Base-by-base conservation (phyloP, 768 basidiomycete genomes). In the Lactarius sp. region DNA sequence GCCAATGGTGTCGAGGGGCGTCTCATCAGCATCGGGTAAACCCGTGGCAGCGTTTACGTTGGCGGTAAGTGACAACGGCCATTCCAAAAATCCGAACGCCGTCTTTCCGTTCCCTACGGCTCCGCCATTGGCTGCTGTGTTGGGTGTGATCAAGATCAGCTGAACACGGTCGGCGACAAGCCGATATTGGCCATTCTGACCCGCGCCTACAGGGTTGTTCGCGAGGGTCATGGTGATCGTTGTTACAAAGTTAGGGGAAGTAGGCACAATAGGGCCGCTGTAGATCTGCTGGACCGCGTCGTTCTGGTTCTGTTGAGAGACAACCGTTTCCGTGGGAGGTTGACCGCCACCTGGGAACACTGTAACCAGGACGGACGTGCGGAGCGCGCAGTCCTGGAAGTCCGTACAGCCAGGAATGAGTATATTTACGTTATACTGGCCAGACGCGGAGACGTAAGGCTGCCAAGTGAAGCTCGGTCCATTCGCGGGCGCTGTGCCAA, bases 1-100 rank as follows among this genome's bases (percentile, higher is more conserved):
- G 1, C 86, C 87, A 42, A 88, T 71, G 14, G 71, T 66, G 69
- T 94, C 91, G 13, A 88, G 74, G 2, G 80, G 61, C 2, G 94
- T 94, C 72, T 89, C 77, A 12, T 86, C 84, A 2, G 82, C 73
- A 71, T 93, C 94, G 1, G 86, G 77, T 49, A 95, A 76, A 2
- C 76, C 72, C 12, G 81, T 75, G 3, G 85, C 85, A 7, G 86
- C 87, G 70, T 92, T 86, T 27, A 80, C 73, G 39, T 75, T 73
- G 3, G 75, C 73, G 10, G 76, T 59, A 20, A 70, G 72, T 58
- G 75, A 75, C 37, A 88, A 75, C 27, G 88, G 85, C 90, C 90
- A 98, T 73, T 98, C 96, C 66, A 91, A 87, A 69, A 97, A 86
- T 13, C 96, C 96, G 70, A 92, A 94, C 2, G 85, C 85, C 22